Evolutionary conservation across 495 filamentous ascomycete species (phyloP).

Genomic region (Neurospora intermedia): DNA sequence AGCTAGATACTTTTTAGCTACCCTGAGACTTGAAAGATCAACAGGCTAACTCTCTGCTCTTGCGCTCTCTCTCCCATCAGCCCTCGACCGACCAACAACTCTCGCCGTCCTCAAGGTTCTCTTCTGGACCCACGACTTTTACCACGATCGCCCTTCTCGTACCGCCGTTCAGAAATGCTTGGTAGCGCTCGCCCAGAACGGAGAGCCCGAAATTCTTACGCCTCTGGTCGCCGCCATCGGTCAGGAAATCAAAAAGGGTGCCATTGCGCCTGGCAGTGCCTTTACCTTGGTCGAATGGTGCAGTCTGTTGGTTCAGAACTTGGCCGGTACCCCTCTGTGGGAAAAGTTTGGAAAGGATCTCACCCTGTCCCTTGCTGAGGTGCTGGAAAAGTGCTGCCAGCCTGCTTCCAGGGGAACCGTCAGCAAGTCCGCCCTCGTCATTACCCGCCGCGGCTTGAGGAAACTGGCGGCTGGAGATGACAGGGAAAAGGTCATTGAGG

Average conservation of each 20-base stretch:
- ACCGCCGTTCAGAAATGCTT: slow-evolving; percentile 71
- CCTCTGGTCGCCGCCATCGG: slow-evolving; percentile 47
- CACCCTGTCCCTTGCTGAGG: slow-evolving; percentile 49
- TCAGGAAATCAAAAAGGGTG: slow-evolving; percentile 59
- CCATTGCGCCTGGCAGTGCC: slow-evolving; percentile 65
- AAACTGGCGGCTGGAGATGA: slow-evolving; percentile 52
- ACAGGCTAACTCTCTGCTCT: not conserved
- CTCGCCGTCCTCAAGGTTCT: slow-evolving; percentile 52
- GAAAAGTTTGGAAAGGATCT: slow-evolving; percentile 55
- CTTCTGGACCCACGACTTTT: slow-evolving; percentile 77
- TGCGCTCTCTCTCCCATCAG: slow-evolving; percentile 10
- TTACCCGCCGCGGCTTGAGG: slow-evolving; percentile 64
- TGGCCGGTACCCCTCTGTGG: slow-evolving; percentile 44
- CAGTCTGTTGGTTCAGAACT: slow-evolving; percentile 57
- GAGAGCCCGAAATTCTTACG: slow-evolving; percentile 43
- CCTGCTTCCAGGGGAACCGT: slow-evolving; percentile 47
- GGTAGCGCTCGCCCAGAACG: slow-evolving; percentile 45
- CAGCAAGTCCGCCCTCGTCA: slow-evolving; percentile 54
- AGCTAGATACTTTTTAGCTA: not conserved
- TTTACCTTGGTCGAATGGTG: slow-evolving; percentile 92
- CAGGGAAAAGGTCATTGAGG: slow-evolving; percentile 48
- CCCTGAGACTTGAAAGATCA: not conserved
- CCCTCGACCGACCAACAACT: slow-evolving; percentile 26
- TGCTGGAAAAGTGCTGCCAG: slow-evolving; percentile 66
- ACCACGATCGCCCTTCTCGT: slow-evolving; percentile 74